Evolutionary conservation across 495 filamentous ascomycete species (phyloP).

Genomic region (Xylaria curta): DNA sequence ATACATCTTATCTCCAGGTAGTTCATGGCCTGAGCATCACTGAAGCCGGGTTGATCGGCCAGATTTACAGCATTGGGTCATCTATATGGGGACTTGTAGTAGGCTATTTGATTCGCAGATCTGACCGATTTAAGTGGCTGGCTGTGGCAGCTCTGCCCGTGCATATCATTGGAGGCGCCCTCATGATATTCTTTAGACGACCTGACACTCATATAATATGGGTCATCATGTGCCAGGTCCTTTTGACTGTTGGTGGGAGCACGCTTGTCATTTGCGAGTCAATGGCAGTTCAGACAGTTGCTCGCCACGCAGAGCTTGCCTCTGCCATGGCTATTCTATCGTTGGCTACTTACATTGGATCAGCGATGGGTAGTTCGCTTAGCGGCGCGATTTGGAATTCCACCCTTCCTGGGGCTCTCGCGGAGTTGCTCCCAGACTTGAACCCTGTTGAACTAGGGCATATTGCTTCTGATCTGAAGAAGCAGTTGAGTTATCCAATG

Average conservation of each 20-base stretch:
- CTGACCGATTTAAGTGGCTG: conserved; percentile 65
- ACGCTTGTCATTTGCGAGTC: conserved; percentile 63
- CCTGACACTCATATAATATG: conserved; percentile 61
- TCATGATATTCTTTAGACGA: conserved; percentile 77
- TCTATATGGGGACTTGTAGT: conserved; percentile 66
- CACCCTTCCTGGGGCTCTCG: conserved; percentile 52
- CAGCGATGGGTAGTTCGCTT: conserved; percentile 58
- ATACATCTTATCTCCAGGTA: conserved; percentile 73
- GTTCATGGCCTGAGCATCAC: conserved; percentile 65
- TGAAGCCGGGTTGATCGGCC: conserved; percentile 66
- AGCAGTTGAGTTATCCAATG: conserved; percentile 64
- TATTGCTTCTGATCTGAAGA: conserved; percentile 67
- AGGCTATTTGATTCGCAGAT: conserved; percentile 61
- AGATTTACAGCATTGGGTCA: conserved; percentile 74
- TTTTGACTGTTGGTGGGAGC: conserved; percentile 69
- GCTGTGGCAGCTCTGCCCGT: conserved; percentile 69
- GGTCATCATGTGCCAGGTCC: conserved; percentile 70
- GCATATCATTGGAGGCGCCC: conserved; percentile 68
- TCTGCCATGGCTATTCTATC: conserved; percentile 58
- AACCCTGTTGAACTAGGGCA: conserved; percentile 48
- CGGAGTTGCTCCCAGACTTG: conserved; percentile 51
- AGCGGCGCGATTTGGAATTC: conserved; percentile 64
- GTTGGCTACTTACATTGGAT: conserved; percentile 60
- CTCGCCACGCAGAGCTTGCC: conserved; percentile 61
- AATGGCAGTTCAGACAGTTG: conserved; percentile 61